These are phyloP conservation scores for Lasiosphaeria hispida DNA, from an alignment of 495 filamentous ascomycete genomes.

Conservation along the genomic window DNA sequence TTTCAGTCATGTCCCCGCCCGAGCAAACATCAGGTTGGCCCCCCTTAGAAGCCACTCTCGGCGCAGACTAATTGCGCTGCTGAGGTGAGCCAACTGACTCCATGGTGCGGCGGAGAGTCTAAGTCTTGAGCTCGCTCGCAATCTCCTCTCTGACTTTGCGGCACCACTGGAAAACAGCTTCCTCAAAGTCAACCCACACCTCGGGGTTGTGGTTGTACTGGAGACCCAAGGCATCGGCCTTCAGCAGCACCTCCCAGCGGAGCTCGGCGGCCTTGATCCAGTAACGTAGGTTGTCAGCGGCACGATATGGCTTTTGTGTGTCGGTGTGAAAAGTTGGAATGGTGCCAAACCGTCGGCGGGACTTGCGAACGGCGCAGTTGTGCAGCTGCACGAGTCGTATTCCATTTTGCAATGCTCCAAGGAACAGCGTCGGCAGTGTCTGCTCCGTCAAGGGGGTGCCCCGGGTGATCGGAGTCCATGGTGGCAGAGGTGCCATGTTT, in stretches of 20 bases:
- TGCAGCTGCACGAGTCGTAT: conserved; percentile 80
- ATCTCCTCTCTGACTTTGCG: conserved; percentile 74
- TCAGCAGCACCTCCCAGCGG: conserved; percentile 84
- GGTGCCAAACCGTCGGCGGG: conserved; percentile 81
- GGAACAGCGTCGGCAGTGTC: conserved; percentile 68
- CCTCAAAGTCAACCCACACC: conserved; percentile 78
- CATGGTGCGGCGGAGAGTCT: too few relatives aligned
- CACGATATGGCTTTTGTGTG: conserved; percentile 88
- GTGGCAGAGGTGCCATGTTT: conserved; percentile 57
- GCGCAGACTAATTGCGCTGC: too few relatives aligned
- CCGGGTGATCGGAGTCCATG: conserved; percentile 61
- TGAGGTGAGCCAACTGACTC: too few relatives aligned
- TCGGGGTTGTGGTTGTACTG: conserved; percentile 63
- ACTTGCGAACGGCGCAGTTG: conserved; percentile 82
- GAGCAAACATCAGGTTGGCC: too few relatives aligned
- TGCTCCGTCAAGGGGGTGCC: conserved; percentile 17
- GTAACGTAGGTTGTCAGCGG: conserved; percentile 88
- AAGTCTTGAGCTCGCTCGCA: conserved; percentile 33
- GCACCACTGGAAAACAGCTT: conserved; percentile 77
- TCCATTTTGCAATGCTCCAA: conserved; percentile 71
- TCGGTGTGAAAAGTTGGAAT: conserved; percentile 87
- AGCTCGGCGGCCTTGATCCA: conserved; percentile 96
- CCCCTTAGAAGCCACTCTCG: too few relatives aligned
- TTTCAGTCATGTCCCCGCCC: too few relatives aligned
- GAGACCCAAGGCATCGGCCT: conserved; percentile 82